These are phyloP conservation scores for Pestalotiopsis sp. DNA, from an alignment of 2,329 filamentous ascomycete genomes.

Conservation along the genomic window DNA sequence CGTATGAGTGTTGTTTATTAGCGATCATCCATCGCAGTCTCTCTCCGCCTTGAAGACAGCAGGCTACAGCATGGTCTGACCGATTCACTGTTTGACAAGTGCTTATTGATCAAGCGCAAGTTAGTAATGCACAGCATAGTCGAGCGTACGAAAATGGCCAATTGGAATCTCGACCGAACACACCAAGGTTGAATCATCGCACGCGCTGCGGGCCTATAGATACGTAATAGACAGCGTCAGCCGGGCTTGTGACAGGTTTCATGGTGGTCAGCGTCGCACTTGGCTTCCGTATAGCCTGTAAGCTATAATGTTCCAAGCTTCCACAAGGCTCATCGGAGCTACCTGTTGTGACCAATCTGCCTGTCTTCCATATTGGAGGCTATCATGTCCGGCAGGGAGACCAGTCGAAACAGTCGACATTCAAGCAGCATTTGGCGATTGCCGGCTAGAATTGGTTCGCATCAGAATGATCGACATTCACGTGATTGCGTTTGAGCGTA, in stretches of 20 bases:
- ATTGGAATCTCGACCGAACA: not conserved
- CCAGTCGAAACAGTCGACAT: too few species aligned
- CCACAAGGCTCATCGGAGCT: not conserved
- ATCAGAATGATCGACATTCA: slow-evolving; percentile 24
- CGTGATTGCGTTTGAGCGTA: slow-evolving; percentile 12
- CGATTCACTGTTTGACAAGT: not conserved
- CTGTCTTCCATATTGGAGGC: not conserved
- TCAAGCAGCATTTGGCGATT: not conserved
- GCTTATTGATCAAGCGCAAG: not conserved
- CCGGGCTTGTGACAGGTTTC: not conserved
- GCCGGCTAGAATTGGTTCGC: not conserved
- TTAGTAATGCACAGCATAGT: not conserved
- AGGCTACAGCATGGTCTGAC: not conserved
- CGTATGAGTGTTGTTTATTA: not conserved
- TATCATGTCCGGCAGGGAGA: not conserved
- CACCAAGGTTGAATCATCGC: not conserved
- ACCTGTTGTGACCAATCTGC: not conserved
- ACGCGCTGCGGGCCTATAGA: not conserved
- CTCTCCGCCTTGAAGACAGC: not conserved
- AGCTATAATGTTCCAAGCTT: not conserved
- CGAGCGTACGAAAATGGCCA: not conserved
- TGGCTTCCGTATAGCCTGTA: not conserved
- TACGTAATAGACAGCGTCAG: not conserved
- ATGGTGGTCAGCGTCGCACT: not conserved
- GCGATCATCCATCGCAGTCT: not conserved